A percentile compares a stretch with the other conserved stretches of the same genome.
Conservation (phyloP, 1,139 yeast species). For the Sugiyamaella sp. region DNA sequence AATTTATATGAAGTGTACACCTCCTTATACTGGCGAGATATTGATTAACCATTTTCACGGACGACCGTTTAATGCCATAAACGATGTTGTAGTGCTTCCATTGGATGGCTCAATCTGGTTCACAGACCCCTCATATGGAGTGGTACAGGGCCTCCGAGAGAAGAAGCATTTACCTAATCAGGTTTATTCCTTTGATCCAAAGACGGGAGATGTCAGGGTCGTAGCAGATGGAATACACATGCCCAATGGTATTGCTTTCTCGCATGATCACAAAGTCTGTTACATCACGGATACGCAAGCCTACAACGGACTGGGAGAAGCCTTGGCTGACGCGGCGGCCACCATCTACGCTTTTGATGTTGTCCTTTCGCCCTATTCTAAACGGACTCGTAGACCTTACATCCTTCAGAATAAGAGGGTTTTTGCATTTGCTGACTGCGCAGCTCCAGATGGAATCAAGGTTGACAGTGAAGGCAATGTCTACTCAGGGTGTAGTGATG, state of each 20-base stretch:
- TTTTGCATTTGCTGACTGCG: slow-evolving; percentile 36
- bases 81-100: slow-evolving; percentile 36
- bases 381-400: slow-evolving; percentile 18
- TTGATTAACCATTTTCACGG: slow-evolving; percentile 31
- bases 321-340: slow-evolving; percentile 25
- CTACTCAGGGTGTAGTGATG: slow-evolving; percentile 38
- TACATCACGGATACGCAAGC: slow-evolving; percentile 37
- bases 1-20: slow-evolving; percentile 24
- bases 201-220: slow-evolving; percentile 30
- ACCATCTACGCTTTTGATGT: slow-evolving; percentile 36
- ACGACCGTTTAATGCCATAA: slow-evolving; percentile 36
- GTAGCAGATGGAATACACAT: slow-evolving; percentile 35
- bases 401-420: slow-evolving; percentile 32
- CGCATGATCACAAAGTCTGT: slow-evolving; percentile 32
- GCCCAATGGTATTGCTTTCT: slow-evolving; percentile 39
- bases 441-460: slow-evolving; percentile 40
- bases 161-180: slow-evolving; percentile 33
- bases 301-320: slow-evolving; percentile 25
- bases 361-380: slow-evolving; percentile 22
- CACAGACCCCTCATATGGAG: slow-evolving; percentile 38
- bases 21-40: slow-evolving; percentile 24
- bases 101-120: slow-evolving; percentile 37
- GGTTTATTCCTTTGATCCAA: slow-evolving; percentile 36
- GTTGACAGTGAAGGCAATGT: slow-evolving; percentile 37
- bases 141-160: slow-evolving; percentile 31